A percentile compares a stretch with the other conserved stretches of the same genome.
Evolutionary conservation across 441 rosid species (phyloP).

Genomic region (Eruca vesicaria): DNA sequence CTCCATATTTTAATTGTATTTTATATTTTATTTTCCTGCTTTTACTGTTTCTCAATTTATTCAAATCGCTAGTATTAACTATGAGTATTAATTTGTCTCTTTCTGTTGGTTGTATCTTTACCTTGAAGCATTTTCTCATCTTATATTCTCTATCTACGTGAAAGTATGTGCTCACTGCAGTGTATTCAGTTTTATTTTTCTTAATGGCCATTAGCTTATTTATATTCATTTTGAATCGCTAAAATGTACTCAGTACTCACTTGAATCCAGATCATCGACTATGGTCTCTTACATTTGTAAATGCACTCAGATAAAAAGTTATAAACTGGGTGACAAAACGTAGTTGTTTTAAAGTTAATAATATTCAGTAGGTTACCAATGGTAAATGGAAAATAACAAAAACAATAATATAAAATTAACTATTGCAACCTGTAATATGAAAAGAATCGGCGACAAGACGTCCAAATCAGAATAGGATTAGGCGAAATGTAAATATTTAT

Average conservation of each 20-base stretch:
- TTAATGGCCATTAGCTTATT: neutral
- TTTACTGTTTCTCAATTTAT: constrained; percentile 15
- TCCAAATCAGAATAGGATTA: constrained; percentile 32
- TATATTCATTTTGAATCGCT: neutral
- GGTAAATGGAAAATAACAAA: neutral
- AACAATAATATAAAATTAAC: neutral
- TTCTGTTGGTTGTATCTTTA: constrained; percentile 26
- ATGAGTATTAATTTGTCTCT: constrained; percentile 23
- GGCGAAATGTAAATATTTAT: constrained; percentile 20
- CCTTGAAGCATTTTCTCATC: constrained; percentile 7
- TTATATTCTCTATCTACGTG: constrained; percentile 13
- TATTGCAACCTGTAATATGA: constrained; percentile 25
- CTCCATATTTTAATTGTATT: neutral
- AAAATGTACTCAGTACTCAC: neutral
- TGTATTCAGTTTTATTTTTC: neutral
- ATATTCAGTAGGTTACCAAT: neutral
- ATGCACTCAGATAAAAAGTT: neutral
- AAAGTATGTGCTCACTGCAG: constrained; percentile 26
- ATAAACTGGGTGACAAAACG: neutral
- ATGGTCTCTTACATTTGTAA: constrained; percentile 1
- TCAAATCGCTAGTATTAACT: constrained; percentile 9
- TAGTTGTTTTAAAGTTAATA: neutral
- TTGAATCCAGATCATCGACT: neutral
- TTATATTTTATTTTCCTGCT: neutral
- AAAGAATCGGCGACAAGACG: constrained; percentile 33